phyloP scores from a whole-genome alignment of 2,329 filamentous ascomycete species.

The Colletotrichum sp. region DNA sequence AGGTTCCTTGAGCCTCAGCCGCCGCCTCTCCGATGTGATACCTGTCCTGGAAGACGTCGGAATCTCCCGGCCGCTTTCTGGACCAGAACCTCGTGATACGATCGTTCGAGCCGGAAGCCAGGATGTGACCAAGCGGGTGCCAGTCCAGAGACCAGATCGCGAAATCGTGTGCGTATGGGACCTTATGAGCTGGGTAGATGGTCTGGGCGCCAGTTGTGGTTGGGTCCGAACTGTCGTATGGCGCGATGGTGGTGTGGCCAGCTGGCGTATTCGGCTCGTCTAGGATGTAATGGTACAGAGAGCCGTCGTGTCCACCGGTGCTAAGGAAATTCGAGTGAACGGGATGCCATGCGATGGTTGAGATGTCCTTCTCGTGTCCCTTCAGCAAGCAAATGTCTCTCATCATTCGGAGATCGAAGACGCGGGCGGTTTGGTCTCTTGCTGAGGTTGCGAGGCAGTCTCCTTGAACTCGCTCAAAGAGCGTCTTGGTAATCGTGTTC shows the following conservation, averaged over 20 bases:
- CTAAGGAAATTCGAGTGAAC: conserved; percentile 88
- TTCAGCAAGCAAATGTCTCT: conserved; percentile 92
- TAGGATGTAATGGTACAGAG: conserved; percentile 91
- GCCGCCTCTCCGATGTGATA: conserved; percentile 96
- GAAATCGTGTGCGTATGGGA: conserved; percentile 89
- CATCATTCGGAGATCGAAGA: conserved; percentile 98
- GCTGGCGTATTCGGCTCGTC: conserved; percentile 89
- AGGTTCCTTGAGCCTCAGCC: conserved; percentile 94
- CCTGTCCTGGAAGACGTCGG: conserved; percentile 83
- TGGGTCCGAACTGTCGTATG: conserved; percentile 85
- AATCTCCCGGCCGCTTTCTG: conserved; percentile 84
- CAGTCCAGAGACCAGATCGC: conserved; percentile 98
- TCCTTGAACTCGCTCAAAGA: conserved; percentile 86
- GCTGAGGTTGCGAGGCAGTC: conserved; percentile 90
- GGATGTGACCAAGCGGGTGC: conserved; percentile 94
- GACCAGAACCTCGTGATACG: conserved; percentile 98
- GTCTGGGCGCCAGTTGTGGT: conserved; percentile 82
- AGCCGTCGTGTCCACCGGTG: conserved; percentile 88
- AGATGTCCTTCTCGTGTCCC: conserved; percentile 96
- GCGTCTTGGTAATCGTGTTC: conserved; percentile 91
- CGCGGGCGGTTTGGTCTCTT: conserved; percentile 87
- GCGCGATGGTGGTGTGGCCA: conserved; percentile 75
- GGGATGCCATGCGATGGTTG: conserved; percentile 91
- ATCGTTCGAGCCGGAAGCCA: conserved; percentile 95
- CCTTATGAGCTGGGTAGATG: conserved; percentile 88